These are phyloP conservation scores for Tilletia indica DNA, from an alignment of 1,284 basidiomycete species.

Conservation along the genomic window DNA sequence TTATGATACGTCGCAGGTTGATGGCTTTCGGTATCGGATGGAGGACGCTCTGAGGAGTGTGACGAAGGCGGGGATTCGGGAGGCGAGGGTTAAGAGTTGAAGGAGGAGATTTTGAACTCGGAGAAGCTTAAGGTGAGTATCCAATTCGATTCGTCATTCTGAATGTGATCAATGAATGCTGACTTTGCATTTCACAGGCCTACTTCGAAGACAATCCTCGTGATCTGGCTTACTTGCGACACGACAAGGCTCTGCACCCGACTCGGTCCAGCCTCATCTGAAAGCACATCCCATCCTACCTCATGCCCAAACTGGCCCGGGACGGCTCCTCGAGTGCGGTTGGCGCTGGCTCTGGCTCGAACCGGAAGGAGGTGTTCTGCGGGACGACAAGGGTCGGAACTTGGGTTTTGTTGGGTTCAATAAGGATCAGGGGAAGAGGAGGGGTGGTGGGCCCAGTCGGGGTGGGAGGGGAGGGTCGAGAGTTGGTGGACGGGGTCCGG, in stretches of 20 bases:
- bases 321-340: not conserved
- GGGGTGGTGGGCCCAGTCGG: not conserved
- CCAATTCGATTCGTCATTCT: conserved; percentile 10
- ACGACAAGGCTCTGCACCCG: conserved; percentile 89
- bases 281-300: conserved; percentile 94
- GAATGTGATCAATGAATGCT: not conserved
- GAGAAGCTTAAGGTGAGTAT: conserved; percentile 83
- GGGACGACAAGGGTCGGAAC: conserved; percentile 7
- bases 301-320: conserved; percentile 65
- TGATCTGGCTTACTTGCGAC: conserved; percentile 86
- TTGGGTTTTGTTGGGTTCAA: conserved; percentile 7
- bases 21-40: conserved; percentile 98
- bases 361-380: not conserved
- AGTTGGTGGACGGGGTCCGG: too few relatives aligned
- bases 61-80: conserved; percentile 78
- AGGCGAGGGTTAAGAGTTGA: conserved; percentile 90
- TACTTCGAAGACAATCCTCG: conserved; percentile 97
- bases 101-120: conserved; percentile 87
- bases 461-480: not conserved
- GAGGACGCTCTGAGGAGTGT: conserved; percentile 89
- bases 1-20: conserved; percentile 89
- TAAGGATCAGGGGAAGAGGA: not conserved
- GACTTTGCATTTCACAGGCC: conserved; percentile 62
- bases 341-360: not conserved
- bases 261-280: conserved; percentile 83